Conservation (phyloP, 2,329 filamentous ascomycete species). For the Cladosporium halotolerans region DNA sequence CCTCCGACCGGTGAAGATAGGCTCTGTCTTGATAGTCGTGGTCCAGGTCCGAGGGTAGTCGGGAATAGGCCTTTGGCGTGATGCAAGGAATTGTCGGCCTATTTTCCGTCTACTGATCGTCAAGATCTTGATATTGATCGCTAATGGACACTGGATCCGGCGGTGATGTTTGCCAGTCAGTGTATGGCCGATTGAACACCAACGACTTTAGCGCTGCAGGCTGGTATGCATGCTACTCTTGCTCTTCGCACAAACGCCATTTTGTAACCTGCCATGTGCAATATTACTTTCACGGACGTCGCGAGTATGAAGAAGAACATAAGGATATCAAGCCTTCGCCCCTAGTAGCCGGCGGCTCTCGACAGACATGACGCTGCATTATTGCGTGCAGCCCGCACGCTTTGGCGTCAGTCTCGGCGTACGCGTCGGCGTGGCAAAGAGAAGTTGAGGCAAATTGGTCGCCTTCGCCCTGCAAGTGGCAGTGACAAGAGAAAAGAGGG, state of each 20-base stretch:
- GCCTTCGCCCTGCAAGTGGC: background rate
- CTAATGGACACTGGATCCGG: too few relatives aligned
- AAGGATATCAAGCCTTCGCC: background rate
- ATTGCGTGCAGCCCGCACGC: background rate
- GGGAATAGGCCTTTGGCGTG: background rate
- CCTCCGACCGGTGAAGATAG: conserved; percentile 2
- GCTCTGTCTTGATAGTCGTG: background rate
- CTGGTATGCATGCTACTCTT: background rate
- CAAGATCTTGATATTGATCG: background rate
- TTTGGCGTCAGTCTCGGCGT: background rate
- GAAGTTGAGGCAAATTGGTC: background rate
- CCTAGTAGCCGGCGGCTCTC: background rate
- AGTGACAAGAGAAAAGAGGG: background rate
- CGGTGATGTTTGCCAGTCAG: background rate
- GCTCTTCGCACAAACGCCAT: conserved; percentile 1
- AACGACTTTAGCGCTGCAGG: conserved; percentile 5
- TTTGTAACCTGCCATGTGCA: background rate
- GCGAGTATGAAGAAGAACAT: background rate
- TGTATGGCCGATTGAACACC: background rate
- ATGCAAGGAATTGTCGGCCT: background rate
- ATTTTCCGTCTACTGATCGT: background rate
- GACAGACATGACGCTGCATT: background rate
- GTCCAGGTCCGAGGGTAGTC: background rate
- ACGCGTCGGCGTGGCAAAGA: background rate
- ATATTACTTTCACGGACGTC: background rate